Percentiles rank a stretch among this genome's conserved stretches.
phyloP scores from a whole-genome alignment of 2,329 filamentous ascomycete genomes.

The Ceratocystis destructans region DNA sequence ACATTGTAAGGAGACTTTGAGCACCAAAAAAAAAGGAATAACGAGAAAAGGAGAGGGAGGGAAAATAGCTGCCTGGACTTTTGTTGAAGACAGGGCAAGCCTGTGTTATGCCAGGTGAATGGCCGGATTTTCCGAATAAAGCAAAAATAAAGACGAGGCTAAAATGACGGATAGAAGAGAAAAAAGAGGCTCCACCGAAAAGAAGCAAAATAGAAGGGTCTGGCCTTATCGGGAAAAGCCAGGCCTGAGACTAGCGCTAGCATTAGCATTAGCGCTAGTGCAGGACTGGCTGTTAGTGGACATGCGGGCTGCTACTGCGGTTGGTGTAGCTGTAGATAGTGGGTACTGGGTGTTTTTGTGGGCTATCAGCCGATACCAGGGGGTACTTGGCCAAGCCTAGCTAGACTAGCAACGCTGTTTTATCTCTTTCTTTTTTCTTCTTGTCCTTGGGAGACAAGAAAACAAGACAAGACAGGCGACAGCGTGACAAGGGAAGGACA shows the following conservation, averaged over 20 bases:
- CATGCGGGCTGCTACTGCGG: not conserved
- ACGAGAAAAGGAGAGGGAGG: too few species aligned
- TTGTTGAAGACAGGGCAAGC: not conserved
- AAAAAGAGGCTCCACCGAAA: not conserved
- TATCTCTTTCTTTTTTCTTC: too few species aligned
- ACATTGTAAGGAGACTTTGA: too few species aligned
- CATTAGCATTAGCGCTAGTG: not conserved
- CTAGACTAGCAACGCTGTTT: too few species aligned
- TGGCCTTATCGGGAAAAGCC: not conserved
- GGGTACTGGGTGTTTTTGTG: not conserved
- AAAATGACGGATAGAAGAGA: not conserved
- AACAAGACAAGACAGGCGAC: not conserved
- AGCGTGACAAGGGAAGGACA: not conserved
- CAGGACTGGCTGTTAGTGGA: not conserved
- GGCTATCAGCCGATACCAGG: not conserved
- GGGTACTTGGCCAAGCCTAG: too few species aligned
- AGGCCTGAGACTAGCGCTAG: not conserved
- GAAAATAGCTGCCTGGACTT: too few species aligned
- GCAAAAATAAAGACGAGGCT: not conserved
- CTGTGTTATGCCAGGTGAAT: not conserved
- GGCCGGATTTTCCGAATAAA: not conserved
- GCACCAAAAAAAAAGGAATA: not conserved
- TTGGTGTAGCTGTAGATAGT: too few species aligned
- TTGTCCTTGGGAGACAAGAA: not conserved
- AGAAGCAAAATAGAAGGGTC: slow-evolving; percentile 5